Base-by-base conservation (phyloP, 768 basidiomycete species). In the Mycena rosella region DNA sequence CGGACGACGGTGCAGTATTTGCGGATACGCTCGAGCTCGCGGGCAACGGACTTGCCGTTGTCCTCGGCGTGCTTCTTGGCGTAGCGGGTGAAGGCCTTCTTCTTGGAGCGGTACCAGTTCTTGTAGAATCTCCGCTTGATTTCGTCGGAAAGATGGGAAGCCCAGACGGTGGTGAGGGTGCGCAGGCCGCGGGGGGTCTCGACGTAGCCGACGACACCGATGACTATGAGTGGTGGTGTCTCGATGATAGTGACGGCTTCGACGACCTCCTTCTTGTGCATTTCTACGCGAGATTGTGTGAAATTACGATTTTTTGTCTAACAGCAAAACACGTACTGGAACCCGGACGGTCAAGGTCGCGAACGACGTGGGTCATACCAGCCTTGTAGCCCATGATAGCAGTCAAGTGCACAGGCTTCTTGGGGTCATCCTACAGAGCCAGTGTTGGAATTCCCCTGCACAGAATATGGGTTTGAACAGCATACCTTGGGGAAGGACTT, bases 101-200 rank as follows among this genome's bases (percentile, higher is more conserved):
- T 99, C 94, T 99, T 99, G 55, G 96, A 97, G 74, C 95, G 92
- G 88, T 99, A 99, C 96, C 97, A 98, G 89, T 97, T 98, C 89
- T 96, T 96, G 93, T 99, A 98, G 92, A 99, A 98, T 75, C 98
- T 91, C 78, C 98, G 95, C 85, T 97, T 99, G 80, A 99, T 80
- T 80, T 98, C 96, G 81, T 98, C 98, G 42, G 95, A 96, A 47
- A 99, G 89, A 82, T 99, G 98, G 74, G 94, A 93, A 52, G 98
- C 96, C 98, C 94, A 95, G 80, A 98, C 96, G 68, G 98, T 99
- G 78, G 98, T 99, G 78, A 99, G 93, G 45, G 96, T 95, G 78
- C 98, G 96, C 72, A 99, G 92, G 77, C 98, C 98, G 75, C 98
- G 96, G 78, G 98, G 98, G 66, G 98, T 99, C 86, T 99, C 98